These are phyloP conservation scores for Paramarasmius palmivorus DNA, from an alignment of 1,284 basidiomycete species.

Conservation along the genomic window DNA sequence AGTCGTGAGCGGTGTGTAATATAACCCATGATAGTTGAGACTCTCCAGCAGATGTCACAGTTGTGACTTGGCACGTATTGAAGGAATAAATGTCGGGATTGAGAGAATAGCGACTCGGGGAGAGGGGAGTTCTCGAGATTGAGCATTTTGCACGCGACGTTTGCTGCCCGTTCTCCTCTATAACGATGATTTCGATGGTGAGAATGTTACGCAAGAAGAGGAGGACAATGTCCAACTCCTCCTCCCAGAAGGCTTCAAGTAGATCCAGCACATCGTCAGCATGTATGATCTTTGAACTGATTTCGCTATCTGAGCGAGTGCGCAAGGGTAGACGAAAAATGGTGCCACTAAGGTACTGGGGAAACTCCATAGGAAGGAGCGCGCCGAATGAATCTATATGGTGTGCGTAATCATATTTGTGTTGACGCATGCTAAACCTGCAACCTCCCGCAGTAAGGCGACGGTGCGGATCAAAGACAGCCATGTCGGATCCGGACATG, in stretches of 20 bases:
- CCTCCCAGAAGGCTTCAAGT: conserved; percentile 38
- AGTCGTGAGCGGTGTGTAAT: no score
- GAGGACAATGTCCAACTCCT: conserved; percentile 42
- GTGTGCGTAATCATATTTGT: conserved; percentile 23
- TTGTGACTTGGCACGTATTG: no score
- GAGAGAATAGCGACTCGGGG: no score
- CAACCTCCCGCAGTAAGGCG: conserved; percentile 33
- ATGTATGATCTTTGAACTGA: conserved; percentile 33
- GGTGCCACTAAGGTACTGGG: conserved; percentile 33
- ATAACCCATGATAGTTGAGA: no score
- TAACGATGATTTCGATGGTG: conserved; percentile 38
- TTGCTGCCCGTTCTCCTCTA: conserved; percentile 26
- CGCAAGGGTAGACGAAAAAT: conserved; percentile 49
- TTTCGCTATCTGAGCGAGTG: conserved; percentile 25
- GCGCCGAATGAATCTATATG: conserved; percentile 34
- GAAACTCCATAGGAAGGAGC: conserved; percentile 21
- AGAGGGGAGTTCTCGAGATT: conserved; percentile 16
- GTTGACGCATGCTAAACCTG: conserved; percentile 25
- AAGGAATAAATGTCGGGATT: no score
- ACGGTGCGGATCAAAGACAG: conserved; percentile 48
- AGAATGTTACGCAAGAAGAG: conserved; percentile 45
- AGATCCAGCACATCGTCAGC: conserved; percentile 34
- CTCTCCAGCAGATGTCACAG: no score
- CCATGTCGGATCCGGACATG: conserved; percentile 39
- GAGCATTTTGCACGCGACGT: conserved; percentile 15